Evolutionary conservation across 83 land plant genomes (phyloP), one percentile per base, ranked within the genome.

Genomic region (Thuja plicata): DNA sequence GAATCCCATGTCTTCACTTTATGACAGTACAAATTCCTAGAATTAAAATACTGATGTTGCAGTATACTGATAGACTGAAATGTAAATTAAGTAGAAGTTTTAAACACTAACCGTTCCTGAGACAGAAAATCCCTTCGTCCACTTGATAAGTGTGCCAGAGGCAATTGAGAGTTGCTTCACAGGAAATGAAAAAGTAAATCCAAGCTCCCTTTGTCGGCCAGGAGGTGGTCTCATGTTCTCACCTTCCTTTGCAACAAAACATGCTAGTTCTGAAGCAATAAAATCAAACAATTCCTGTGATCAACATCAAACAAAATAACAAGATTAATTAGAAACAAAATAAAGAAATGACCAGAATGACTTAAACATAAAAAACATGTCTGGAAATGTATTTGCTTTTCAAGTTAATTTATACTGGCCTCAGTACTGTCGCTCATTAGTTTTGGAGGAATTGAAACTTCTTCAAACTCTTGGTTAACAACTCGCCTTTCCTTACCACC

Each of bases 141-240:
- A 98, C 84, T 92, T 94, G 45, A 97, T 92, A 73, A 98, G 97
- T 16, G 90, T 94, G 32, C 99, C 99, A 30, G 96, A 95, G 41
- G 91, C 74, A 81, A 98, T 91, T 37, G 99, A 97, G 24, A 91
- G 78, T 89, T 98, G 99, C 87, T 85, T 93, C 87, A 98, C 98
- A 24, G 99, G 99, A 88, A 98, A 98, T 2, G 99, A 98, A 87
- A 98, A 97, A n/a, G 99, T 98, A 88, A 98, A 97, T 62, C 99
- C 99, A 38, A 98, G 92, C 88, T 98, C 99, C 86, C 95, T 95
- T 83, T 93, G 93, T 57, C 87, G 93, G 16, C 95, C 93, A 62
- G 82, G 92, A 41, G 85, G 46, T 46, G 87, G 92, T 8, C 90
- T 87, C 88, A 90, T 90, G 60, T 78, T 91, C 76, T 89, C 95